phyloP scores from a whole-genome alignment of 805 yeast species.

The Metschnikowia proteae region DNA sequence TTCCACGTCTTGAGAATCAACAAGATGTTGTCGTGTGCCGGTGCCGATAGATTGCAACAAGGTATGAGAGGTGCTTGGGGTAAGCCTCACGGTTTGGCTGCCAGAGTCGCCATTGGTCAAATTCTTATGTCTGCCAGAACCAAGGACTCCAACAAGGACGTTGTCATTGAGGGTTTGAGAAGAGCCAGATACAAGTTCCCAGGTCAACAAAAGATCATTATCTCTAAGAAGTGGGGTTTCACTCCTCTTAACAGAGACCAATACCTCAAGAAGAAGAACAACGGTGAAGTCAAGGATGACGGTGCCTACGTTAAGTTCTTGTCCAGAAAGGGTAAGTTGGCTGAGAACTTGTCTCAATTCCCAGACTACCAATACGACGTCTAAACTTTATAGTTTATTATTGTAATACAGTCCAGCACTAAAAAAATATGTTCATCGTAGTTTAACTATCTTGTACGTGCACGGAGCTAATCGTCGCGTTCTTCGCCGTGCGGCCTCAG shows the following conservation, averaged over 20 bases:
- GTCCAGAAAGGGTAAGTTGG: slow-evolving; percentile 93
- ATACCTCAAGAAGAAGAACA: slow-evolving; percentile 88
- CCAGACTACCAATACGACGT: slow-evolving; percentile 73
- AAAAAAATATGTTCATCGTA: no score
- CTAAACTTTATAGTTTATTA: slow-evolving; percentile 20
- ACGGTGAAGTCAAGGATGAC: slow-evolving; percentile 98
- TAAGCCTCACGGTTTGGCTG: slow-evolving; percentile 99
- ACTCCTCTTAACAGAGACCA: slow-evolving; percentile 98
- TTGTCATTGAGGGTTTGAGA: slow-evolving; percentile 98
- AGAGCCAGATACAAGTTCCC: slow-evolving; percentile 99
- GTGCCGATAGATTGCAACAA: slow-evolving; percentile 99
- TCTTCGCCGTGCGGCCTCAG: no score
- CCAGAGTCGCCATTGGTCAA: slow-evolving; percentile 98
- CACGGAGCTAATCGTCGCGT: neutral
- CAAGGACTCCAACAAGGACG: slow-evolving; percentile 96
- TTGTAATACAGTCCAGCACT: slow-evolving; percentile 4
- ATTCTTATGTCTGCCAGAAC: slow-evolving; percentile 97
- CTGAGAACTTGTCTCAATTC: slow-evolving; percentile 87
- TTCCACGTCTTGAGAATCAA: slow-evolving; percentile 99
- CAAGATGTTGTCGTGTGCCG: slow-evolving; percentile 99
- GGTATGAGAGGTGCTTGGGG: slow-evolving; percentile 99
- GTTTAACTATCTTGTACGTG: no score
- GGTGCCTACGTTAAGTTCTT: slow-evolving; percentile 99
- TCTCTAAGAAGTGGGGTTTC: slow-evolving; percentile 99
- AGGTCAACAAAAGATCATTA: slow-evolving; percentile 99